Conservation (phyloP, 257 asterid species). For the Salvia rosmarinus region DNA sequence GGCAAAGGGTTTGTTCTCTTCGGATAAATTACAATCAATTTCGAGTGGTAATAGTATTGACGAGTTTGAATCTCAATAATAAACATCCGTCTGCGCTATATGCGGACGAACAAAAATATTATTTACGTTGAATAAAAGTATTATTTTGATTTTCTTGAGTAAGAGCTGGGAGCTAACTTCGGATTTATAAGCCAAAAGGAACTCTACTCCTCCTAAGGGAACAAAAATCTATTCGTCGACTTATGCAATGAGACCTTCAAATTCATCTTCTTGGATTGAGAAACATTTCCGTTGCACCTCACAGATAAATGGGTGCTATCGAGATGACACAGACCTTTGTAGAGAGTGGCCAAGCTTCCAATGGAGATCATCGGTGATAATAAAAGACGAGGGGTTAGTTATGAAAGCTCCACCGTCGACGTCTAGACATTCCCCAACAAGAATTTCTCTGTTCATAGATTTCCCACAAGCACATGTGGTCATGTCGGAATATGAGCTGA, state of each 20-base stretch:
- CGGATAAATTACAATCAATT: no score
- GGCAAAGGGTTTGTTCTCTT: no score
- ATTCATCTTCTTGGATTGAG: slow-evolving; percentile 32
- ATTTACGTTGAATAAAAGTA: no score
- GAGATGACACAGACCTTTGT: slow-evolving; percentile 18
- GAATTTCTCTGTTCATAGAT: background rate
- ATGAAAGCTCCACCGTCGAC: background rate
- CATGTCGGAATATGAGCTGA: background rate
- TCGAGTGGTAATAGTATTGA: no score
- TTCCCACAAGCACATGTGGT: background rate
- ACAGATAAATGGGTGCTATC: background rate
- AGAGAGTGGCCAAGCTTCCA: slow-evolving; percentile 28
- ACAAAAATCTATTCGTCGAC: slow-evolving; percentile 23
- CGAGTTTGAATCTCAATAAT: no score
- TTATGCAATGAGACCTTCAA: slow-evolving; percentile 26
- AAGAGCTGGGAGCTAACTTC: no score
- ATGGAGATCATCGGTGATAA: slow-evolving; percentile 7
- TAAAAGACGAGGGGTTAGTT: background rate
- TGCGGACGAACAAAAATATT: no score
- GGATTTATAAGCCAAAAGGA: no score
- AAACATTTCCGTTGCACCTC: slow-evolving; percentile 24
- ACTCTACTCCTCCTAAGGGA: slow-evolving; percentile 32
- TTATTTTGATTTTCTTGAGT: no score
- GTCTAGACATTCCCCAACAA: background rate
- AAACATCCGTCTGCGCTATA: no score